phyloP scores from a whole-genome alignment of 1,284 basidiomycete genomes.

The Fomitopsis palustris region DNA sequence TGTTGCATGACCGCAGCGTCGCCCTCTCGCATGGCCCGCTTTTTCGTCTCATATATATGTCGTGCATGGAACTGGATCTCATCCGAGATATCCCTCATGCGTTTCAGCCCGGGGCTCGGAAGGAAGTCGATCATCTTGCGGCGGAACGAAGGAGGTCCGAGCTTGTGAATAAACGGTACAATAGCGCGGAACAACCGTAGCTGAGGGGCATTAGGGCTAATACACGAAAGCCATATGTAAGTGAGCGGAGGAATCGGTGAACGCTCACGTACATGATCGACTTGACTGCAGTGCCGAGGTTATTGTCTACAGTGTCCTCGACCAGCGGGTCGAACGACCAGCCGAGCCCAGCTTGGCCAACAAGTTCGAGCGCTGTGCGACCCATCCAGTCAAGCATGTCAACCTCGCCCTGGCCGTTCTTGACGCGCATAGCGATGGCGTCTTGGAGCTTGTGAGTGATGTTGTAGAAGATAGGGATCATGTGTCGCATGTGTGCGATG shows the following conservation, averaged over 20 bases:
- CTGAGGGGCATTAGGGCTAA: neutral
- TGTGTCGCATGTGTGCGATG: conserved; percentile 20
- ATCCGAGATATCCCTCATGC: conserved; percentile 13
- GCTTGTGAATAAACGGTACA: neutral
- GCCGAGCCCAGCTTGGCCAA: conserved; percentile 34
- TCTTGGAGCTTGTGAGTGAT: conserved; percentile 14
- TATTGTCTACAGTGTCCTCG: neutral
- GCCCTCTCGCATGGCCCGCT: conserved; percentile 31
- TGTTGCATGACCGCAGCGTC: conserved; percentile 31
- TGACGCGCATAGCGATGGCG: conserved; percentile 14
- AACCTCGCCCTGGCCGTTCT: conserved; percentile 19
- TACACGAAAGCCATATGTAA: neutral
- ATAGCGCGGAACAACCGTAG: conserved; percentile 1
- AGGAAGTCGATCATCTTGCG: neutral
- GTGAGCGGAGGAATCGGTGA: conserved; percentile 26
- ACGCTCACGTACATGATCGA: neutral
- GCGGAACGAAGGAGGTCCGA: neutral
- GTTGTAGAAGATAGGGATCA: conserved; percentile 22
- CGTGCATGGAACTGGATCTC: conserved; percentile 15
- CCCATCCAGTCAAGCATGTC: conserved; percentile 32
- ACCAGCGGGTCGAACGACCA: conserved; percentile 30
- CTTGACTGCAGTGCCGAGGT: neutral
- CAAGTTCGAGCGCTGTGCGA: conserved; percentile 32
- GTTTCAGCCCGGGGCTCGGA: conserved; percentile 3
- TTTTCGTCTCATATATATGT: conserved; percentile 38